Evolutionary conservation across 305 asterid species (phyloP).

Genomic region (Lippia alba): DNA sequence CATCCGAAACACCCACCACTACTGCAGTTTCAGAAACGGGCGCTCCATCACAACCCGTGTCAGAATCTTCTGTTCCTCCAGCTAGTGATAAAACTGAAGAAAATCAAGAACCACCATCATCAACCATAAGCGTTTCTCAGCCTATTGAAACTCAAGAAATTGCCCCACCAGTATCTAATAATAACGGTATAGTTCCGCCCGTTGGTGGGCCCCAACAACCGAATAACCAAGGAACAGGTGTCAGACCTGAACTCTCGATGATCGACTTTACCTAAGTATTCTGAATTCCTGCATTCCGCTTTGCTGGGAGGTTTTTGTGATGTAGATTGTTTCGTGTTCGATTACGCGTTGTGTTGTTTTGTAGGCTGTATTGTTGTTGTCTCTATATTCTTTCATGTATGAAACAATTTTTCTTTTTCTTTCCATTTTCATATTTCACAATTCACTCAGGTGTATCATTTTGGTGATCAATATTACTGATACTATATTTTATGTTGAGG

Average conservation of each 20-base stretch:
- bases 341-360: neutral
- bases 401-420: neutral
- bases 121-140: constrained; percentile 42
- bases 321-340: constrained; percentile 13
- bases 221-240: constrained; percentile 45
- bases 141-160: constrained; percentile 42
- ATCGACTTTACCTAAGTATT: constrained; percentile 65
- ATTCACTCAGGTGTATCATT: neutral
- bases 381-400: neutral
- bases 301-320: constrained; percentile 24
- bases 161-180: constrained; percentile 42
- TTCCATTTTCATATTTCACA: neutral
- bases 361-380: neutral
- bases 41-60: constrained; percentile 34
- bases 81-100: constrained; percentile 42
- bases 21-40: constrained; percentile 31
- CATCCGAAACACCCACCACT: constrained; percentile 37
- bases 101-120: constrained; percentile 38
- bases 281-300: neutral
- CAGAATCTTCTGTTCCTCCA: constrained; percentile 43
- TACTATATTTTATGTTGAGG: constrained; percentile 3
- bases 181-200: constrained; percentile 33
- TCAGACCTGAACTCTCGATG: constrained; percentile 64
- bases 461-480: constrained; percentile 11
- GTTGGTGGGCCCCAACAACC: constrained; percentile 41